Percentiles rank a stretch among this genome's conserved stretches.
These are phyloP conservation scores for Lodderomyces pseudojiufengensis DNA, from an alignment of 1,139 yeast species.

Conservation along the genomic window DNA sequence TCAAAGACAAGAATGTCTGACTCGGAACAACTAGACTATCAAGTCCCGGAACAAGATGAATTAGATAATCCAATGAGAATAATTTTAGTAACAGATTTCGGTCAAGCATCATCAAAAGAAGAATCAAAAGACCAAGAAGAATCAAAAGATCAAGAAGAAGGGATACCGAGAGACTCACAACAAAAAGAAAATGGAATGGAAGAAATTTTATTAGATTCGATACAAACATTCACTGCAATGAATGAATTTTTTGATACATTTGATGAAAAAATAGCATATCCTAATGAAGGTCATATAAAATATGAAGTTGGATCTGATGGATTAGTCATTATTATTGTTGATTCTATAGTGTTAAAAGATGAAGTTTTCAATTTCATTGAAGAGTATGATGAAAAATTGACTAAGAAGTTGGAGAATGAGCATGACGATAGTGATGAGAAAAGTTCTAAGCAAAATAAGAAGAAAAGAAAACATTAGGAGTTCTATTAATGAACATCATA, in stretches of 20 bases:
- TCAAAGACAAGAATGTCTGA: constrained; percentile 9
- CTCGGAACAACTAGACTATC: constrained; percentile 5
- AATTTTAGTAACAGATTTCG: constrained; percentile 32
- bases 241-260: constrained; percentile 61
- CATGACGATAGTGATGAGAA: constrained; percentile 1
- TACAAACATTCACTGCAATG: constrained; percentile 47
- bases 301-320: constrained; percentile 75
- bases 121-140: constrained; percentile 3
- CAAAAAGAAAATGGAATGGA: constrained; percentile 44
- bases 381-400: constrained; percentile 16
- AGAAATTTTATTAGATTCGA: constrained; percentile 42
- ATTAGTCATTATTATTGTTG: constrained; percentile 57
- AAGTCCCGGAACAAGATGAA: constrained; percentile 12
- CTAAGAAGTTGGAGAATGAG: neutral
- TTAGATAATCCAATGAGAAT: constrained; percentile 44
- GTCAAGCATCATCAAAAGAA: constrained; percentile 5
- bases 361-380: constrained; percentile 37
- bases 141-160: constrained; percentile 1
- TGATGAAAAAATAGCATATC: constrained; percentile 58
- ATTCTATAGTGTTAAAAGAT: constrained; percentile 31
- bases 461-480: constrained; percentile 4
- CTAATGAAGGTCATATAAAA: constrained; percentile 64
- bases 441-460: constrained; percentile 2
- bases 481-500: too few relatives aligned
- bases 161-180: too few relatives aligned